Conservation (phyloP, 129 eudicot genomes). For the Chrysanthemum seticuspe region DNA sequence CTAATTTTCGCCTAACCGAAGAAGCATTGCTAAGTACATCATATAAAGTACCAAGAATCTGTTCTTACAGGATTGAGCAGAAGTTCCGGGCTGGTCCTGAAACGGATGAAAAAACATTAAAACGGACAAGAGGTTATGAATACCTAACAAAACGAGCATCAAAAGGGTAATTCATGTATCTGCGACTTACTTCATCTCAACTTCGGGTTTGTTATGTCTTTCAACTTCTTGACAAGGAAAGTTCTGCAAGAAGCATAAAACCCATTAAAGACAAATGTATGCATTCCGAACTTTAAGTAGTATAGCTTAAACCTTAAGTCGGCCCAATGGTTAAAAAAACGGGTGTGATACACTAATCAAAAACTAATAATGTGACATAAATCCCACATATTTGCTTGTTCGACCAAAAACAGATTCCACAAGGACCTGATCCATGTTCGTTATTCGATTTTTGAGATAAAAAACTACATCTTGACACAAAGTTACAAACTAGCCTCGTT, state of each 20-base stretch:
- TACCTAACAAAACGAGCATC: not conserved
- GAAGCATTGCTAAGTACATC: not conserved
- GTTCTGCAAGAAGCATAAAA: constrained; percentile 52
- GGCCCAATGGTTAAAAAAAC: not conserved
- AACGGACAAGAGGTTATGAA: not conserved
- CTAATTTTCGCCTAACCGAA: not conserved
- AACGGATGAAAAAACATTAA: constrained; percentile 27
- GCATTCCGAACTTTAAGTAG: not conserved
- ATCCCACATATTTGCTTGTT: not conserved
- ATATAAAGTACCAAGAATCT: constrained; percentile 11
- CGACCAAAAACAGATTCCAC: not conserved
- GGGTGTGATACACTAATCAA: not conserved
- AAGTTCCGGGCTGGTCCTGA: constrained; percentile 97
- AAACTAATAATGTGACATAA: not conserved
- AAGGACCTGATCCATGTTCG: too few relatives aligned
- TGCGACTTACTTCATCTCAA: constrained; percentile 77
- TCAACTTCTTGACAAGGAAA: constrained; percentile 97
- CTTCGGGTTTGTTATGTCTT: constrained; percentile 92
- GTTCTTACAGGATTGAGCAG: constrained; percentile 88
- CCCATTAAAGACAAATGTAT: not conserved
- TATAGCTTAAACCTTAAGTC: not conserved
- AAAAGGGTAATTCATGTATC: not conserved
- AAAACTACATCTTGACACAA: not conserved
- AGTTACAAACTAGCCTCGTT: not conserved
- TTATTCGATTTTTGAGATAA: not conserved